Evolutionary conservation across 148 eudicot species (phyloP).

Genomic region (Cornus florida): DNA sequence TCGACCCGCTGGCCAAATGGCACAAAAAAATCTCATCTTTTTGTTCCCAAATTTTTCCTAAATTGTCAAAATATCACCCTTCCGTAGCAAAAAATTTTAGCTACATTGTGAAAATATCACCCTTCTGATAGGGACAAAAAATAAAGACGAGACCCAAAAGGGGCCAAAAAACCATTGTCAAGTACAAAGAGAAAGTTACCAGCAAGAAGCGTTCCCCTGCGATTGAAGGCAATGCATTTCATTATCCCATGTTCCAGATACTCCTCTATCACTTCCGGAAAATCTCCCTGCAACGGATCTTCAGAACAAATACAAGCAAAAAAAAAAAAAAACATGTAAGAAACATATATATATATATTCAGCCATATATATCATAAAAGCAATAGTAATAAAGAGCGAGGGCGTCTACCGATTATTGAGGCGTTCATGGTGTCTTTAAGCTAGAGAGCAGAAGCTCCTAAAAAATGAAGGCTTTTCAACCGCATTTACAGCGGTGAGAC

Average conservation of each 20-base stretch:
- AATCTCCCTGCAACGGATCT: constrained; percentile 99
- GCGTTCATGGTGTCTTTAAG: constrained; percentile 35
- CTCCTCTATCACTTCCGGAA: constrained; percentile 96
- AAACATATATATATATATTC: background rate
- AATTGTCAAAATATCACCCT: background rate
- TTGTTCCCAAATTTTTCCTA: background rate
- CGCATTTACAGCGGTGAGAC: background rate
- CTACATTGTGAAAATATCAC: background rate
- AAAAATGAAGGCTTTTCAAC: background rate
- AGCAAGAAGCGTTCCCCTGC: constrained; percentile 95
- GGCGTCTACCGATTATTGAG: constrained; percentile 37
- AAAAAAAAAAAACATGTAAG: background rate
- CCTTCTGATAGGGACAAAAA: background rate
- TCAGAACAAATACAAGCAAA: constrained; percentile 15
- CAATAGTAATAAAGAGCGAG: background rate
- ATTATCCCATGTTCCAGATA: constrained; percentile 82
- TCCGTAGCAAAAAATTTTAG: background rate
- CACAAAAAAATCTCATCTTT: background rate
- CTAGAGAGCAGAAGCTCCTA: background rate
- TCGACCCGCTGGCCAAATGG: background rate
- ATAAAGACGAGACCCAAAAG: constrained; percentile 4
- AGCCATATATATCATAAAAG: background rate
- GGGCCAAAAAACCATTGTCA: background rate
- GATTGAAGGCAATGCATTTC: constrained; percentile 96
- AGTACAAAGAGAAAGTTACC: constrained; percentile 38